These are phyloP conservation scores for Cylindrotheca fusiformis DNA, from an alignment of 108 stramenopile genomes.

Conservation along the genomic window DNA sequence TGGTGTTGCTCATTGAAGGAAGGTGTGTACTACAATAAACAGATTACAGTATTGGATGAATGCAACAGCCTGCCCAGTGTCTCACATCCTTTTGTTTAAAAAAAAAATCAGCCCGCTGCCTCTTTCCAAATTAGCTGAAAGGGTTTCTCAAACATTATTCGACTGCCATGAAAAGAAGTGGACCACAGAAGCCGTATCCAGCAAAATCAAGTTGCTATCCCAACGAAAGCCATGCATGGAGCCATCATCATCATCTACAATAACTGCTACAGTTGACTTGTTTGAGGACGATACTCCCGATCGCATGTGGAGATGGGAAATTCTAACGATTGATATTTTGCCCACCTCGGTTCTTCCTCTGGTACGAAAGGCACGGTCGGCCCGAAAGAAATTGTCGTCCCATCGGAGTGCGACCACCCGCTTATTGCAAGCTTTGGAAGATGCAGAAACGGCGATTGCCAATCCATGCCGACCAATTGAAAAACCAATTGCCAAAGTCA, in stretches of 20 bases:
- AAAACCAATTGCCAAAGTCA: slow-evolving; percentile 40
- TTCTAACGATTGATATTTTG: slow-evolving; percentile 61
- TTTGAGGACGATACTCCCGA: slow-evolving; percentile 33
- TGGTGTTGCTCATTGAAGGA: slow-evolving; percentile 56
- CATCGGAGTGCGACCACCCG: slow-evolving; percentile 49
- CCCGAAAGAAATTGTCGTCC: slow-evolving; percentile 53
- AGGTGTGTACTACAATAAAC: too few species aligned
- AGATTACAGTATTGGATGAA: neutral
- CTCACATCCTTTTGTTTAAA: slow-evolving; percentile 3
- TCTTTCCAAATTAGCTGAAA: slow-evolving; percentile 40
- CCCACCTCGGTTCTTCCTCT: slow-evolving; percentile 30
- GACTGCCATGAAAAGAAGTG: slow-evolving; percentile 24
- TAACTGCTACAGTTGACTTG: neutral
- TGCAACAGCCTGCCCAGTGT: neutral
- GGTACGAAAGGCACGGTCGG: slow-evolving; percentile 58
- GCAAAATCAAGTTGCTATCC: slow-evolving; percentile 67
- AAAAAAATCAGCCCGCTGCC: slow-evolving; percentile 34
- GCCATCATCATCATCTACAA: neutral
- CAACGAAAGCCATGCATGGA: slow-evolving; percentile 56
- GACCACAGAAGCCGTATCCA: slow-evolving; percentile 40
- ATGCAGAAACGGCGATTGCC: slow-evolving; percentile 25
- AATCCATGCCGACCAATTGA: slow-evolving; percentile 3
- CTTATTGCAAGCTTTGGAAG: slow-evolving; percentile 44
- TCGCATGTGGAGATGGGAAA: slow-evolving; percentile 80
- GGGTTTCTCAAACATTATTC: slow-evolving; percentile 34